Conservation (phyloP, 2,329 filamentous ascomycete species). For the Xylaria sp. region DNA sequence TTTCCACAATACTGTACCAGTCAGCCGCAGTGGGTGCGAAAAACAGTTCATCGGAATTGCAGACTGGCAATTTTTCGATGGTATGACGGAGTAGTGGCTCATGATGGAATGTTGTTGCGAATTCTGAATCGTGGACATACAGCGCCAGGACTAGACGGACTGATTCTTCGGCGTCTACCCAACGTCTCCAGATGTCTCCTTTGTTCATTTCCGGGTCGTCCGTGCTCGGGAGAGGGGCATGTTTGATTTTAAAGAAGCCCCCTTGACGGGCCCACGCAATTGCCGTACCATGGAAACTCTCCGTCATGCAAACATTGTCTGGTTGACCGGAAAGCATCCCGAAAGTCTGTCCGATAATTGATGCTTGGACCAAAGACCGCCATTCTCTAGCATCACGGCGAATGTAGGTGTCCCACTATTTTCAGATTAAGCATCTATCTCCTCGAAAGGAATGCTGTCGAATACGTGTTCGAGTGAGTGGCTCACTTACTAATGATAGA, state of each 20-base stretch:
- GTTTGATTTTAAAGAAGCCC: conserved; percentile 35
- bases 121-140: conserved; percentile 36
- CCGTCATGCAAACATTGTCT: conserved; percentile 37
- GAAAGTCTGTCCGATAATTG: conserved; percentile 36
- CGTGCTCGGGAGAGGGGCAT: conserved; percentile 27
- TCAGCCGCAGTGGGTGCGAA: conserved; percentile 32
- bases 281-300: conserved; percentile 36
- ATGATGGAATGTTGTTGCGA: conserved; percentile 37
- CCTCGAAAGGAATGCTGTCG: background rate
- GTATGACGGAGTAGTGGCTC: conserved; percentile 32
- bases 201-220: conserved; percentile 24
- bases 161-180: conserved; percentile 35
- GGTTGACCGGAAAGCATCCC: conserved; percentile 37
- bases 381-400: conserved; percentile 35
- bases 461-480: background rate
- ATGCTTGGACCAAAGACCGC: conserved; percentile 36
- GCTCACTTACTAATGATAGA: conserved; percentile 31
- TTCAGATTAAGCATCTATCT: background rate
- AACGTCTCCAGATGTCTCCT: conserved; percentile 34
- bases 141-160: conserved; percentile 35
- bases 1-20: conserved; percentile 31
- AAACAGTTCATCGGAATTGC: conserved; percentile 34
- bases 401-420: conserved; percentile 36
- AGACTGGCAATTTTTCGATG: conserved; percentile 27
- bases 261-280: conserved; percentile 37